Base-by-base conservation (phyloP, 495 filamentous ascomycete genomes). In the Daldinia caldariorum region DNA sequence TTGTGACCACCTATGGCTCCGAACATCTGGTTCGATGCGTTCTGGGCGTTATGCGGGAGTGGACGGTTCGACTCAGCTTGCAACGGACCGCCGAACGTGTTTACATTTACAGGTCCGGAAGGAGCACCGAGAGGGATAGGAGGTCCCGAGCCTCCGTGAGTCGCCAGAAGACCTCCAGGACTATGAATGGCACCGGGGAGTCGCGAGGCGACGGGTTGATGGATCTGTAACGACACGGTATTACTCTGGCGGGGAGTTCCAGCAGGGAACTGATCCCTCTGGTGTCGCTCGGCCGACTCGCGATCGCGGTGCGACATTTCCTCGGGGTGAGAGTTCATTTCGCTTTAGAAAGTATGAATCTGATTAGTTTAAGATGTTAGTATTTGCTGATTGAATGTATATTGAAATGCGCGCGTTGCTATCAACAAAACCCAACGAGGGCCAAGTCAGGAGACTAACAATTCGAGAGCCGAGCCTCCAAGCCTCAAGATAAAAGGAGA, bases 161-260 rank as follows among this genome's bases (percentile, higher is more conserved):
- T 93, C 0, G 91, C 90, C 35, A 97, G 87, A 9, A 97, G 83
- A 12, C 94, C 94, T 73, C 93, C 92, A 12, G 94, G 94, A 39
- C 92, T 93, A 74, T 95, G 93, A 57, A 96, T 94, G 38, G 89
- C 88, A 58, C 89, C 90, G 7, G 92, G 83, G 14, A 93, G 86
- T 72, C 92, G 88, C 43, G 91, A 92, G 47, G 94, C 93, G 54
- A 97, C 92, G 2, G 94, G 94, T 74, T 97, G 94, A 76, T 97
- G 94, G 71, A 97, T 87, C 31, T 92, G 92, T 55, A 97, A 90
- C 0, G 93, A 90, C 37, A 89, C 91, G 12, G 91, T 88, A 69
- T 92, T 92, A 77, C 91, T 93, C 76, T 96, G 92, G 66, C 94
- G 92, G 13, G 91, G 88, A 49, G 84, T 81, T 41, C 81, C 80